Base-by-base conservation (phyloP, 176 grass and related monocot genomes). In the Bromus sterilis region DNA sequence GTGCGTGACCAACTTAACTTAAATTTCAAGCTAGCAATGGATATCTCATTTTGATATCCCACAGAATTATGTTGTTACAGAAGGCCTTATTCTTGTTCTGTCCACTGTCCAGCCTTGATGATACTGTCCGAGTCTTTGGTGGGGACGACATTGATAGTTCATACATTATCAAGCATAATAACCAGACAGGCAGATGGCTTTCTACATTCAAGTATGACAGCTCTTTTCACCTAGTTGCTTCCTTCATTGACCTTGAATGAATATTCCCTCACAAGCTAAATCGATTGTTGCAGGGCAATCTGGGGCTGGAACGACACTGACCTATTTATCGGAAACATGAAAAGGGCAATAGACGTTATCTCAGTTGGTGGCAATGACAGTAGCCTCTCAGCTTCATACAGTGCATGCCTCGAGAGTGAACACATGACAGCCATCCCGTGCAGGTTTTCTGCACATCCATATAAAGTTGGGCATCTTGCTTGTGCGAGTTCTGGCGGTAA, bases 221-320 rank as follows among this genome's bases (percentile, higher is more conserved):
- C 53, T 49, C 20, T 49, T 71, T 37, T 57, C 12, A 51, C 61
- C 7, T 53, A 30, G 4, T 73, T 5, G 37, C 36, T 69, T 40
- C 13, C 66, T 57, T 33, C 21, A 9, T 41, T 41, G 15, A 36
- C 69, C 23, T 70, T 70, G 42, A 8, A 34, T 16, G 10, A 41
- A 32, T 79, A 28, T 29, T 68, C 39, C 20, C 11, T 56, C 20
- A 35, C 65, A 37, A 24, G 13, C 71, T 53, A 32, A 33, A 16
- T 62, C n/a, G 5, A 11, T 18, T 65, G 11, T 84, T 78, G 46
- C 88, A 94, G 91, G 80, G 91, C 88, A 56, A 88, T 94, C 71
- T 94, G 91, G 91, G 80, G 91, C 67, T 90, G 91, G 91, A 89
- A 88, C 10, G 76, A 83, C 49, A 74, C 34, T 4, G 68, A 90